These are phyloP conservation scores for Yamadazyma endophytica DNA, from an alignment of 805 yeast species.

Conservation along the genomic window DNA sequence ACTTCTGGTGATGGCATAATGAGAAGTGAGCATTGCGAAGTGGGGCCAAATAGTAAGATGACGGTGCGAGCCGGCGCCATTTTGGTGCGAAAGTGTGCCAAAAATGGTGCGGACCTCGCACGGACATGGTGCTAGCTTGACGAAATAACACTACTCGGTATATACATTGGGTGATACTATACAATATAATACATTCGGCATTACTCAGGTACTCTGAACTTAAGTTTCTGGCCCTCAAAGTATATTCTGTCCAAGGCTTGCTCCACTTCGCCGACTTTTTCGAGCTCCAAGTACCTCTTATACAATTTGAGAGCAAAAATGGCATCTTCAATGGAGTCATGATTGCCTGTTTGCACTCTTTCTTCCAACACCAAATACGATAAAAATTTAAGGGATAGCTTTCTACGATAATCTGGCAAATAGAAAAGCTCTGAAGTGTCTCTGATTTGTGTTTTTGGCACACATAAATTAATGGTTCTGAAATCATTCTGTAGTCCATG, in stretches of 20 bases:
- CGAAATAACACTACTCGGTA: too few relatives aligned
- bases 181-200: too few relatives aligned
- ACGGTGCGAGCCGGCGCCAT: too few relatives aligned
- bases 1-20: too few relatives aligned
- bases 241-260: constrained; percentile 62
- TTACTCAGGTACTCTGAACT: constrained; percentile 48
- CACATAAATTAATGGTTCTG: constrained; percentile 86
- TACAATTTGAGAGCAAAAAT: constrained; percentile 76
- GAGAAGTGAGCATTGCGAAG: too few relatives aligned
- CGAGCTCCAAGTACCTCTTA: constrained; percentile 63
- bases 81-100: too few relatives aligned
- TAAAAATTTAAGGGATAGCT: constrained; percentile 77
- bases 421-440: constrained; percentile 84
- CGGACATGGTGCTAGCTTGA: too few relatives aligned
- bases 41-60: too few relatives aligned
- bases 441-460: constrained; percentile 78
- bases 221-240: constrained; percentile 56
- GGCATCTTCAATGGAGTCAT: constrained; percentile 97
- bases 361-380: constrained; percentile 73
- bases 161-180: too few relatives aligned
- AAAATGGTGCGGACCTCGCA: too few relatives aligned
- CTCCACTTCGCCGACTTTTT: constrained; percentile 56
- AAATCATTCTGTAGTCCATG: constrained; percentile 92
- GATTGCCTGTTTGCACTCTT: constrained; percentile 87
- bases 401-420: constrained; percentile 69